phyloP scores from a whole-genome alignment of 1,284 basidiomycete genomes.

The Phellinidium pouzarii region DNA sequence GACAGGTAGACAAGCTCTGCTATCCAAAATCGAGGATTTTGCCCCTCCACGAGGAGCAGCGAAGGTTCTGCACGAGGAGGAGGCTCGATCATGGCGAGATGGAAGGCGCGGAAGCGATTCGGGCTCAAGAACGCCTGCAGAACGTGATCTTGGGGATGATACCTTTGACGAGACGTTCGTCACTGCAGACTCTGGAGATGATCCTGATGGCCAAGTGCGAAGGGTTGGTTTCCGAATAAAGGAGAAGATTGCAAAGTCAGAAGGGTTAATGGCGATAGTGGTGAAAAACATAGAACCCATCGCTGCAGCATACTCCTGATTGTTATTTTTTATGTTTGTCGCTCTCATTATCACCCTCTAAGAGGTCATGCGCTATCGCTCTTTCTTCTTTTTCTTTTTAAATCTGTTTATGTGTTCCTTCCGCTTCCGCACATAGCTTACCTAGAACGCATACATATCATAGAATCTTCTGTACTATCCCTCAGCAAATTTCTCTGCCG shows the following conservation, averaged over 20 bases:
- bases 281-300: background rate
- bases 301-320: background rate
- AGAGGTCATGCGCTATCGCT: background rate
- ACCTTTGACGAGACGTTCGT: slow-evolving; percentile 19
- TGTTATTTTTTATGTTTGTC: background rate
- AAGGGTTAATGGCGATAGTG: background rate
- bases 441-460: slow-evolving; percentile 3
- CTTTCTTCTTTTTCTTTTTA: background rate
- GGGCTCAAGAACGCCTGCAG: slow-evolving; percentile 19
- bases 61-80: slow-evolving; percentile 67
- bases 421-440: background rate
- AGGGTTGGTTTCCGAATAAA: slow-evolving; percentile 24
- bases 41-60: slow-evolving; percentile 36
- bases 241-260: slow-evolving; percentile 22
- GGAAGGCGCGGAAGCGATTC: slow-evolving; percentile 22
- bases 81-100: slow-evolving; percentile 54
- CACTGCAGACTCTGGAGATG: slow-evolving; percentile 23
- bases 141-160: slow-evolving; percentile 22
- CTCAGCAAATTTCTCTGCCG: background rate
- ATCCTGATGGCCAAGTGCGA: background rate
- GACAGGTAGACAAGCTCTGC: slow-evolving; percentile 55
- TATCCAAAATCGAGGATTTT: slow-evolving; percentile 47
- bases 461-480: background rate
- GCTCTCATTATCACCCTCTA: background rate
- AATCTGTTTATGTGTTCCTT: background rate